Conservation (phyloP, 257 asterid genomes). For the Capsicum rhomboideum region DNA sequence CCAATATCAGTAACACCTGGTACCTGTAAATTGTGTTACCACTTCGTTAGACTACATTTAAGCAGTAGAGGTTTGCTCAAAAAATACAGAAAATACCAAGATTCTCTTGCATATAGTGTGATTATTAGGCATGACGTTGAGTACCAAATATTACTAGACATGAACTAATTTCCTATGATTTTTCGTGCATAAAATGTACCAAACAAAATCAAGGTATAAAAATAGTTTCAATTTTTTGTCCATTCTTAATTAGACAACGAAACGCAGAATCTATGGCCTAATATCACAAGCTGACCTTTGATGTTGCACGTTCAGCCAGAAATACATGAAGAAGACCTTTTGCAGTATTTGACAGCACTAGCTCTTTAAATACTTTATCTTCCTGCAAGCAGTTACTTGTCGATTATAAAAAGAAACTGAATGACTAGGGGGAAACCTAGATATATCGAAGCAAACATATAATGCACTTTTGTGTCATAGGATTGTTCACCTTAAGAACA, state of each 20-base stretch:
- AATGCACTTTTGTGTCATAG: not conserved
- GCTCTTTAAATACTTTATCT: conserved; percentile 43
- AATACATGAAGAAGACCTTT: conserved; percentile 44
- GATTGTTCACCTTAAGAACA: conserved; percentile 32
- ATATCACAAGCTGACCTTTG: conserved; percentile 26
- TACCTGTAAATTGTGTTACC: conserved; percentile 18
- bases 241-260: not conserved
- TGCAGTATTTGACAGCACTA: conserved; percentile 50
- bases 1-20: conserved; percentile 34
- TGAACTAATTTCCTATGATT: too few relatives aligned
- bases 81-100: too few relatives aligned
- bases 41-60: not conserved
- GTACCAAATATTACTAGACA: too few relatives aligned
- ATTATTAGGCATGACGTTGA: too few relatives aligned
- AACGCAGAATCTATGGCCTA: not conserved
- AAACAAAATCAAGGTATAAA: too few relatives aligned
- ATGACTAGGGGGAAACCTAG: too few relatives aligned
- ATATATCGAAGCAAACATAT: not conserved
- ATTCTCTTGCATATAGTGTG: too few relatives aligned
- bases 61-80: too few relatives aligned
- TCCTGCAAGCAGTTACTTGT: conserved; percentile 25
- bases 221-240: not conserved
- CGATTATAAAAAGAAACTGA: too few relatives aligned
- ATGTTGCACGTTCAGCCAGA: conserved; percentile 46
- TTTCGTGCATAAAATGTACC: too few relatives aligned